Conservation (phyloP, 169 alveolate species). For the Ichthyophthirius multifiliis region DNA sequence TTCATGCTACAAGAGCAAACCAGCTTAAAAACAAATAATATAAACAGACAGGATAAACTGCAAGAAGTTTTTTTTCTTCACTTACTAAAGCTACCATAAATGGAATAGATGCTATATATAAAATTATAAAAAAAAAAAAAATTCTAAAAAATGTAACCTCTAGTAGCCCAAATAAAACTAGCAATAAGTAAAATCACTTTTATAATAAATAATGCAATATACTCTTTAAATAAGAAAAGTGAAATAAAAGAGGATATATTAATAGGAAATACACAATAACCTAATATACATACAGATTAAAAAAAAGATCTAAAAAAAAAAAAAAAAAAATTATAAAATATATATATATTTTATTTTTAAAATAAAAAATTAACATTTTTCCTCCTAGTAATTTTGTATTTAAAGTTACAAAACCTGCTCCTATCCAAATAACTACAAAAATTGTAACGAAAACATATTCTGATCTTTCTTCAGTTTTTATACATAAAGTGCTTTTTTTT, state of each 20-base stretch:
- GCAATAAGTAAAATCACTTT: slow-evolving; percentile 41
- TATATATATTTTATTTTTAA: too few relatives aligned
- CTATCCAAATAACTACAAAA: slow-evolving; percentile 85
- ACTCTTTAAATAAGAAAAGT: slow-evolving; percentile 34
- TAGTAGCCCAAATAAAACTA: slow-evolving; percentile 68
- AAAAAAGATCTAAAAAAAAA: slow-evolving; percentile 60
- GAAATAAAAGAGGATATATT: slow-evolving; percentile 63
- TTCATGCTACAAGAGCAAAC: too few relatives aligned
- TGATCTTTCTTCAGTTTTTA: slow-evolving; percentile 60
- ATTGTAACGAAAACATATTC: slow-evolving; percentile 78
- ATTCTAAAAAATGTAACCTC: slow-evolving; percentile 27
- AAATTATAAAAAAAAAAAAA: neutral
- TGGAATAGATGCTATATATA: slow-evolving; percentile 62
- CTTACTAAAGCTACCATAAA: slow-evolving; percentile 74
- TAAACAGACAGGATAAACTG: slow-evolving; percentile 85
- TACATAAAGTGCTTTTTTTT: slow-evolving; percentile 17
- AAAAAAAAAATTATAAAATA: neutral
- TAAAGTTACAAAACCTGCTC: slow-evolving; percentile 82
- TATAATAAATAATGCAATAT: slow-evolving; percentile 39
- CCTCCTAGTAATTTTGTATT: slow-evolving; percentile 89
- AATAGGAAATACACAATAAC: slow-evolving; percentile 84
- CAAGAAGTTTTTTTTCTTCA: slow-evolving; percentile 71
- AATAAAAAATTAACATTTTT: slow-evolving; percentile 57
- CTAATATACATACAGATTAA: slow-evolving; percentile 79
- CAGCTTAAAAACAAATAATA: slow-evolving; percentile 82